Evolutionary conservation across 306 rosid species (phyloP).

Genomic region (apple (Malus domestica)): ASM211411v1 NC_041789.1:21670001-21670500

Average conservation of each 20-base stretch:
- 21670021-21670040: slow-evolving; percentile 33
- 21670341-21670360: slow-evolving; percentile 4
- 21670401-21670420: background rate
- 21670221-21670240: slow-evolving; percentile 73
- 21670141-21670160: background rate
- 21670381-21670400: background rate
- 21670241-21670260: slow-evolving; percentile 91
- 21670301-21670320: slow-evolving; percentile 88
- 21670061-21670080: slow-evolving; percentile 98
- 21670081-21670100: slow-evolving; percentile 99
- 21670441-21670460: background rate
- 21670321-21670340: slow-evolving; percentile 17
- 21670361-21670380: slow-evolving; percentile 1
- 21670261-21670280: slow-evolving; percentile 95
- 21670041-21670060: slow-evolving; percentile 93
- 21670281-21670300: slow-evolving; percentile 86
- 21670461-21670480: background rate
- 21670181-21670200: slow-evolving; percentile 7
- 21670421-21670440: background rate
- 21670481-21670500: background rate
- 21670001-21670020: background rate
- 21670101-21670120: slow-evolving; percentile 84
- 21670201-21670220: slow-evolving; percentile 8
- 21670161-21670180: slow-evolving; percentile 1
- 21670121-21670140: slow-evolving; percentile 57